Evolutionary conservation across 768 basidiomycete genomes (phyloP).

Genomic region (Gymnopilus junonius): DNA sequence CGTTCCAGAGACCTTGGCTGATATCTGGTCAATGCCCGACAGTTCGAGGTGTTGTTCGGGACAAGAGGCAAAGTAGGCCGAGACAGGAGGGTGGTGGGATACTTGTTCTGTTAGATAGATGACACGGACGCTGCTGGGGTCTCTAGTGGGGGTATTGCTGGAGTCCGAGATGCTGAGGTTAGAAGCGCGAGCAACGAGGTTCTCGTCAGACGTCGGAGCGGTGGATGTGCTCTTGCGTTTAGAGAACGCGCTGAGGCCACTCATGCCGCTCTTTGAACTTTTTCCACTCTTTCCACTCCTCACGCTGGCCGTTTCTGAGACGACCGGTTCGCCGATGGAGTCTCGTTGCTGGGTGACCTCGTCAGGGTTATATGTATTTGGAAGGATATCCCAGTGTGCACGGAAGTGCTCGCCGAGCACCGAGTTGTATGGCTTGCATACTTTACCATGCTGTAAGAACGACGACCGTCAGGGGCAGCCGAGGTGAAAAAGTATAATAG

Average conservation of each 20-base stretch:
- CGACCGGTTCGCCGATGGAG: slow-evolving; percentile 19
- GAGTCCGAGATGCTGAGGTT: slow-evolving; percentile 52
- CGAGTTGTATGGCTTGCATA: slow-evolving; percentile 93
- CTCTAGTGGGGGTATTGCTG: slow-evolving; percentile 28
- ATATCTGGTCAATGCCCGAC: slow-evolving; percentile 89
- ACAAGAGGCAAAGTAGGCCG: slow-evolving; percentile 79
- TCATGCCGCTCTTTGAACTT: slow-evolving; percentile 64
- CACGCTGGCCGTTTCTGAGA: slow-evolving; percentile 58
- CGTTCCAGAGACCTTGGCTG: slow-evolving; percentile 90
- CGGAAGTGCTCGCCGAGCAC: slow-evolving; percentile 91
- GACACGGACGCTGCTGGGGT: slow-evolving; percentile 57
- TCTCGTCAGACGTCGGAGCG: slow-evolving; percentile 53
- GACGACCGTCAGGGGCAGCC: not conserved
- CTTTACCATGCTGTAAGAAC: slow-evolving; percentile 73
- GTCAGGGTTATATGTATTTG: slow-evolving; percentile 54
- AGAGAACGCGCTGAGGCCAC: slow-evolving; percentile 59
- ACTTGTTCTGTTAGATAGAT: slow-evolving; percentile 91
- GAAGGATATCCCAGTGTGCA: slow-evolving; percentile 82
- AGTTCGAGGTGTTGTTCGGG: slow-evolving; percentile 75
- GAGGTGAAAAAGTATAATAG: slow-evolving; percentile 19
- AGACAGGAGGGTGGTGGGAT: slow-evolving; percentile 96
- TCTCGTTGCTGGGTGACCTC: slow-evolving; percentile 33
- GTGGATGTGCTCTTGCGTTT: slow-evolving; percentile 60
- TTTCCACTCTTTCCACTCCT: slow-evolving; percentile 47
- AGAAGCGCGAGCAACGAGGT: slow-evolving; percentile 60